Percentiles rank a stretch among this genome's conserved stretches.
Conservation (phyloP, 768 basidiomycete genomes). For the Mycena filopes region DNA sequence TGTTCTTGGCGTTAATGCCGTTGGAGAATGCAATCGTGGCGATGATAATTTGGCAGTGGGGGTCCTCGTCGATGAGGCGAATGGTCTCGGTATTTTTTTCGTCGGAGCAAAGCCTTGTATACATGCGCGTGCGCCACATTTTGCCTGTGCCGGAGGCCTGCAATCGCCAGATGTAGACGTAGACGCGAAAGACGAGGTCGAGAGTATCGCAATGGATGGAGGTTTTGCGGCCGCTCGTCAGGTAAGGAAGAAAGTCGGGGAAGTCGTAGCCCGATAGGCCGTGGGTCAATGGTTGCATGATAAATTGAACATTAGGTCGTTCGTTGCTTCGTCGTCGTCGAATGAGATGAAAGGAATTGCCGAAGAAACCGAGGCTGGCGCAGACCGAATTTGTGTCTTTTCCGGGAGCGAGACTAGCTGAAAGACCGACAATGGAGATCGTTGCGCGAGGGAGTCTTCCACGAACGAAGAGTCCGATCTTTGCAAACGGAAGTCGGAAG, state of each 20-base stretch:
- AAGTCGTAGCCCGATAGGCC: constrained; percentile 3
- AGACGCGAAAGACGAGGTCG: constrained; percentile 6
- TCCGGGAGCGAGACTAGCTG: constrained; percentile 1
- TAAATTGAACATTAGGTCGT: constrained; percentile 5
- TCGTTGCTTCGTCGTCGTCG: neutral
- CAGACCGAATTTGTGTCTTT: neutral
- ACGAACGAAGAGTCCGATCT: constrained; percentile 3
- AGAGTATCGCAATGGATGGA: constrained; percentile 2
- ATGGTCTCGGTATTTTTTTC: constrained; percentile 15
- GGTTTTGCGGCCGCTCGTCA: constrained; percentile 13
- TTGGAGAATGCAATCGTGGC: constrained; percentile 16
- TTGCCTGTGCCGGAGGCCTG: neutral
- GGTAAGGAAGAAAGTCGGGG: constrained; percentile 18
- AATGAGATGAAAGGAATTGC: neutral
- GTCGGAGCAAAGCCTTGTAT: neutral
- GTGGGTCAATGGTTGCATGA: neutral
- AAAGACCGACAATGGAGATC: neutral
- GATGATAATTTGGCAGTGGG: constrained; percentile 8
- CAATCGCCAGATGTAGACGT: constrained; percentile 6
- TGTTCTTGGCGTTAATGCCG: constrained; percentile 10
- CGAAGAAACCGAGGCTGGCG: neutral
- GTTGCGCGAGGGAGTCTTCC: neutral
- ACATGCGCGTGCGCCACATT: constrained; percentile 11
- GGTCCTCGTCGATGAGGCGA: constrained; percentile 17
- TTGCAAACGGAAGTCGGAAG: neutral